A percentile compares a stretch with the other conserved stretches of the same genome.
phyloP scores from a whole-genome alignment of 2,329 filamentous ascomycete genomes.

The Alternaria angustiovoidea region DNA sequence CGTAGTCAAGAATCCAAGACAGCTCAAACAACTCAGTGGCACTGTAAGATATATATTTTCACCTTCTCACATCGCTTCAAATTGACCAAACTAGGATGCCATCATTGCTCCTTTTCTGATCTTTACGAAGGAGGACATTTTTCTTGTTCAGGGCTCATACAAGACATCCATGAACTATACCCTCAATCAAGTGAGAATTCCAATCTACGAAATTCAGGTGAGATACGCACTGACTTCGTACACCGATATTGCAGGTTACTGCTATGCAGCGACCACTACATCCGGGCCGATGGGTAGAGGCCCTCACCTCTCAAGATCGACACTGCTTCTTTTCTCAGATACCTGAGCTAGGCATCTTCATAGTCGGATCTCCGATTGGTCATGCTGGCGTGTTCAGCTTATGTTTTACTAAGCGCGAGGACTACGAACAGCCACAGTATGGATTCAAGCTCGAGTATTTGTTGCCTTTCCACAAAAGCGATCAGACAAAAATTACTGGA shows the following conservation, averaged over 20 bases:
- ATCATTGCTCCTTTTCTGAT: constrained; percentile 49
- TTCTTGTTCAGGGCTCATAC: constrained; percentile 52
- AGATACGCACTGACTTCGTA: not conserved
- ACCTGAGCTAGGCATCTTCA: constrained; percentile 73
- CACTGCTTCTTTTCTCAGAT: constrained; percentile 71
- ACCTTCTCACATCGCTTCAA: not conserved
- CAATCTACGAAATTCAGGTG: not conserved
- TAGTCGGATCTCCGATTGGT: constrained; percentile 72
- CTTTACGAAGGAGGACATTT: constrained; percentile 55
- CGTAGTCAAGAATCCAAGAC: not conserved
- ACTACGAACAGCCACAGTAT: constrained; percentile 53
- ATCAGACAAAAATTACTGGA: constrained; percentile 14
- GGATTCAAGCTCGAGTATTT: constrained; percentile 65
- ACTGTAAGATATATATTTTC: not conserved
- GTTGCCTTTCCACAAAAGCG: constrained; percentile 54
- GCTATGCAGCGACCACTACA: constrained; percentile 49
- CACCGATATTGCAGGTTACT: constrained; percentile 29
- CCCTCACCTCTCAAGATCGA: constrained; percentile 51
- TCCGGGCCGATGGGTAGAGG: constrained; percentile 5
- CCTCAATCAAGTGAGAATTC: constrained; percentile 1
- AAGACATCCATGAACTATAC: constrained; percentile 14
- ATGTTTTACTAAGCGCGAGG: constrained; percentile 50
- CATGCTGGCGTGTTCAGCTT: constrained; percentile 69
- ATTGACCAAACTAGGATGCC: not conserved
- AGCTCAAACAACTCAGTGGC: not conserved